Conservation (phyloP, 139 green algal species). For the Bryopsis sp. region DNA sequence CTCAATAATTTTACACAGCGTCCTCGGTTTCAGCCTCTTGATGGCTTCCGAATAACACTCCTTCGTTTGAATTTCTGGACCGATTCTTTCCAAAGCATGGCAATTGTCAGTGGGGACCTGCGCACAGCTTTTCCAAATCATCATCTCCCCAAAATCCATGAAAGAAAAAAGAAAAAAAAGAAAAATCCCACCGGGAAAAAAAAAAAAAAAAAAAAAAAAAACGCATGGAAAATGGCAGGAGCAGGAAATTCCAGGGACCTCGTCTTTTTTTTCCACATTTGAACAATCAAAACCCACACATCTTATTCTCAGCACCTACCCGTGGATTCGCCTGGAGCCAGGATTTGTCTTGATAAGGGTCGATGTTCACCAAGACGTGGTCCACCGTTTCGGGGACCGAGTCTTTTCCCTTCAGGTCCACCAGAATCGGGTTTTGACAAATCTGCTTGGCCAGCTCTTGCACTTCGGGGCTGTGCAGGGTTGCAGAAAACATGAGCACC, state of each 20-base stretch:
- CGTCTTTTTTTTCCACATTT: too few species aligned
- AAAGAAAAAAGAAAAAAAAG: too few species aligned
- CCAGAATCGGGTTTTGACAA: conserved; percentile 60
- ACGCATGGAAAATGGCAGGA: too few species aligned
- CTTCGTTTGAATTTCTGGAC: conserved; percentile 26
- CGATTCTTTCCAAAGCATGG: conserved; percentile 46
- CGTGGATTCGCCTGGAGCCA: conserved; percentile 56
- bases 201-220: too few species aligned
- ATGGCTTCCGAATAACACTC: conserved; percentile 49
- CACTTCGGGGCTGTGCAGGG: conserved; percentile 68
- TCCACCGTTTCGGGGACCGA: conserved; percentile 71
- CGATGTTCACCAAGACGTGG: conserved; percentile 51
- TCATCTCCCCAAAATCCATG: too few species aligned
- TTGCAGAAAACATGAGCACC: conserved; percentile 78
- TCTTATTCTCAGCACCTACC: neutral
- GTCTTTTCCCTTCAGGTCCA: conserved; percentile 74
- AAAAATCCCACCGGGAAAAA: too few species aligned
- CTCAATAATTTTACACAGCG: conserved; percentile 58
- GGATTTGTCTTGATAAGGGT: conserved; percentile 49
- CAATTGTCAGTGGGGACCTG: conserved; percentile 49
- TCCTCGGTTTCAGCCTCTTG: conserved; percentile 68
- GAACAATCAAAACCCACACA: neutral
- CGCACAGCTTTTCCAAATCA: too few species aligned
- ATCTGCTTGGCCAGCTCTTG: conserved; percentile 38
- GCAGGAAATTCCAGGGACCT: too few species aligned